These are phyloP conservation scores for Gremmenia infestans DNA, from an alignment of 2,329 filamentous ascomycete genomes.

Conservation along the genomic window DNA sequence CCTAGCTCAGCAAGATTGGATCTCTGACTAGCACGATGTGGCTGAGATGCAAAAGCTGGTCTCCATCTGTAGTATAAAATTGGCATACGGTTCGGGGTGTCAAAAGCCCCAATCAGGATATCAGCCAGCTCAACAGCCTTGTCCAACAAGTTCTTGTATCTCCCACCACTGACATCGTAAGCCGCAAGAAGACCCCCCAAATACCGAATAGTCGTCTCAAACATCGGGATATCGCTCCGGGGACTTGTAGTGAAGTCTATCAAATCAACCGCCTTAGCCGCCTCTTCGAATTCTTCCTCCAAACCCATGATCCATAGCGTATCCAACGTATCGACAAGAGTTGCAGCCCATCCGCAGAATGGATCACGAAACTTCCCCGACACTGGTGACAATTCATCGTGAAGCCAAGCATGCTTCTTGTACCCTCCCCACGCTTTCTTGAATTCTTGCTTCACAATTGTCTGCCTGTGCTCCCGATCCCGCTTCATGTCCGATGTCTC, in stretches of 20 bases:
- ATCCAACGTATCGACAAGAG: constrained; percentile 76
- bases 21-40: constrained; percentile 53
- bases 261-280: constrained; percentile 59
- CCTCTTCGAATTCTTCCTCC: constrained; percentile 73
- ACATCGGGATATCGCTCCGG: constrained; percentile 72
- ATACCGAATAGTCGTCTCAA: constrained; percentile 89
- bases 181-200: constrained; percentile 80
- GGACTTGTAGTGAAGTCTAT: constrained; percentile 80
- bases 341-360: constrained; percentile 89
- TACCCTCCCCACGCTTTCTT: constrained; percentile 79
- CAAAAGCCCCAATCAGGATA: constrained; percentile 67
- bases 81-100: constrained; percentile 92
- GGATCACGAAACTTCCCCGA: constrained; percentile 65
- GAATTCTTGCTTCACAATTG: constrained; percentile 68
- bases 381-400: constrained; percentile 80
- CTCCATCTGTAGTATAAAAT: constrained; percentile 75
- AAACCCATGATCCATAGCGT: constrained; percentile 85
- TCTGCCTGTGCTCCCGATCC: constrained; percentile 59
- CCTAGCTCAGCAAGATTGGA: constrained; percentile 55
- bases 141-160: constrained; percentile 60
- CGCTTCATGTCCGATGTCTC: constrained; percentile 58
- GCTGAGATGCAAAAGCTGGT: constrained; percentile 57
- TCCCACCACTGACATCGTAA: constrained; percentile 75
- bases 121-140: constrained; percentile 71
- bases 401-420: constrained; percentile 71